Conservation (phyloP, 2,329 filamentous ascomycete species). For the Macrophomina pseudophaseolina region DNA sequence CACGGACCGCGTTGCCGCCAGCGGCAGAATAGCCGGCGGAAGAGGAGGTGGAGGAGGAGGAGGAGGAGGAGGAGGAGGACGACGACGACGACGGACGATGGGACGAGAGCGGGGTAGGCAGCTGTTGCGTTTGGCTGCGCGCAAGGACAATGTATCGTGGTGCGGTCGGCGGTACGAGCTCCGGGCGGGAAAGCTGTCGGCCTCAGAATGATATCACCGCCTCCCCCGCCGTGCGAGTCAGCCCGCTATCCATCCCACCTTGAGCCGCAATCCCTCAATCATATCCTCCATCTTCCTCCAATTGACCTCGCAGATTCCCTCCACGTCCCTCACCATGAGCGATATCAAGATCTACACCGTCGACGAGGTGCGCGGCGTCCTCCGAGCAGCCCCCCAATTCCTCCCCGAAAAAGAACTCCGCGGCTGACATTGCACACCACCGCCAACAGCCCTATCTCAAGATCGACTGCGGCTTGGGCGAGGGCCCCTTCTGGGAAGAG, state of each 20-base stretch:
- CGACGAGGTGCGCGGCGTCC: constrained; percentile 19
- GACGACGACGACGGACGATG: no score
- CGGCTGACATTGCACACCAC: constrained; percentile 14
- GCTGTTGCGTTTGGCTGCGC: neutral
- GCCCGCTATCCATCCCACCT: neutral
- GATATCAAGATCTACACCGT: constrained; percentile 25
- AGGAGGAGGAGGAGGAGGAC: neutral
- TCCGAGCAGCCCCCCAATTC: neutral
- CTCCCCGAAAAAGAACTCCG: neutral
- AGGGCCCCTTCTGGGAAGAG: constrained; percentile 76
- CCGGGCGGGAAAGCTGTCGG: neutral
- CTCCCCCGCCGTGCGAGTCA: neutral
- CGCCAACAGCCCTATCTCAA: constrained; percentile 58
- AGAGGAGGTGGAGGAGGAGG: neutral
- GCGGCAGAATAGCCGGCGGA: neutral
- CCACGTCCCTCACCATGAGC: neutral
- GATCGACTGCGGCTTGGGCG: constrained; percentile 69
- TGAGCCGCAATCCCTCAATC: constrained; percentile 15
- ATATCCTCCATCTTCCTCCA: neutral
- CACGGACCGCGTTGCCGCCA: neutral
- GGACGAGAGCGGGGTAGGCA: neutral
- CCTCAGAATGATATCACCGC: constrained; percentile 16
- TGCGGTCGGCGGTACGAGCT: constrained; percentile 1
- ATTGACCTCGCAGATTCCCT: neutral
- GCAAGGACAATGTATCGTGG: neutral